These are phyloP conservation scores for Cyclostephanos invisitatus DNA, from an alignment of 108 stramenopile species.

Conservation along the genomic window DNA sequence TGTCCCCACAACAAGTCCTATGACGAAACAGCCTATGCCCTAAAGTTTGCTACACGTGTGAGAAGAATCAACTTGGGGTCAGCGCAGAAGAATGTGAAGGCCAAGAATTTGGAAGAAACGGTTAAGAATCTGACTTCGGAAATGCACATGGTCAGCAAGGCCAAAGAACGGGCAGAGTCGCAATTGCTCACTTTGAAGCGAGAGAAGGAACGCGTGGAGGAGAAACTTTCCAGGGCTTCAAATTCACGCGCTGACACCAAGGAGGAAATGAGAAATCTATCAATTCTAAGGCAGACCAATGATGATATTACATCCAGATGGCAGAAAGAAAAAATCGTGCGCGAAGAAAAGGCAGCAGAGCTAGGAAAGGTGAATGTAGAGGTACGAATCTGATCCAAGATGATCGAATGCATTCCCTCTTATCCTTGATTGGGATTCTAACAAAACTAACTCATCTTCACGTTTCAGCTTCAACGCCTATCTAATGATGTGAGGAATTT, in stretches of 20 bases:
- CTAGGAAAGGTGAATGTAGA: slow-evolving; percentile 67
- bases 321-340: slow-evolving; percentile 83
- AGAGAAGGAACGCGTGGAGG: slow-evolving; percentile 81
- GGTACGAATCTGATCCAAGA: slow-evolving; percentile 19
- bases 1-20: slow-evolving; percentile 84
- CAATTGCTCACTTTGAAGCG: slow-evolving; percentile 74
- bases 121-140: slow-evolving; percentile 84
- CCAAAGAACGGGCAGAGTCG: slow-evolving; percentile 78
- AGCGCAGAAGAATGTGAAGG: slow-evolving; percentile 81
- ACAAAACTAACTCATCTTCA: background rate
- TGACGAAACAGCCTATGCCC: slow-evolving; percentile 96
- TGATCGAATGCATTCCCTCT: background rate
- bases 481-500: slow-evolving; percentile 57
- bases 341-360: slow-evolving; percentile 75
- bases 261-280: slow-evolving; percentile 75
- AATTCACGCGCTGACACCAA: slow-evolving; percentile 58
- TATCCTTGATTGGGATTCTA: background rate
- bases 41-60: slow-evolving; percentile 97
- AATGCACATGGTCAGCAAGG: slow-evolving; percentile 70
- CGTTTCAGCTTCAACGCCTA: slow-evolving; percentile 54
- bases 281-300: slow-evolving; percentile 77
- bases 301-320: slow-evolving; percentile 81
- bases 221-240: slow-evolving; percentile 63
- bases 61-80: slow-evolving; percentile 89
- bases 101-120: slow-evolving; percentile 91